These are phyloP conservation scores for Fusarium scirpi DNA, from an alignment of 2,329 filamentous ascomycete genomes.

Conservation along the genomic window DNA sequence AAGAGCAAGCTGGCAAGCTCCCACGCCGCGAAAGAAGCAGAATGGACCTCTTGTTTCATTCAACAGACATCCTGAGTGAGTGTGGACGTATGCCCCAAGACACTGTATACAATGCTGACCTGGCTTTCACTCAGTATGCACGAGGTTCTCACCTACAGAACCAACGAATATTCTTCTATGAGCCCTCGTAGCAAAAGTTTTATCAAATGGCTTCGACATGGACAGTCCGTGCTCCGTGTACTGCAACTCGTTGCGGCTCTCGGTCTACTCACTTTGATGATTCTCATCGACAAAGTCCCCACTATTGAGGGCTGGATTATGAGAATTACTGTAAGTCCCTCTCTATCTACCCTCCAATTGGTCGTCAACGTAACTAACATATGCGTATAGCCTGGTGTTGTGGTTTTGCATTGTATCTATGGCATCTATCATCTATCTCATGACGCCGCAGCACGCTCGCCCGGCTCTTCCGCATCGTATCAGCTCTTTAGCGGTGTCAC, in stretches of 20 bases:
- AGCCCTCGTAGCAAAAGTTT: slow-evolving; percentile 75
- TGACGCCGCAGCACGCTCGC: slow-evolving; percentile 76
- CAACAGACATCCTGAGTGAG: slow-evolving; percentile 88
- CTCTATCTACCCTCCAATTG: background rate
- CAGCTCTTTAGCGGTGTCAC: slow-evolving; percentile 83
- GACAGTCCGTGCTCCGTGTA: slow-evolving; percentile 76
- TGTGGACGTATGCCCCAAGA: slow-evolving; percentile 23
- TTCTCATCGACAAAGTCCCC: slow-evolving; percentile 79
- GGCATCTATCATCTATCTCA: slow-evolving; percentile 83
- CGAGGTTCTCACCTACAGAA: slow-evolving; percentile 71
- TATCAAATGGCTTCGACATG: slow-evolving; percentile 75
- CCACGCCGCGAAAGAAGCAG: slow-evolving; percentile 71
- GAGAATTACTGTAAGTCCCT: slow-evolving; percentile 74
- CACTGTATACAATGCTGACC: background rate
- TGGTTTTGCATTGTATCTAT: slow-evolving; percentile 78
- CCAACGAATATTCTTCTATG: slow-evolving; percentile 73
- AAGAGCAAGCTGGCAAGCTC: slow-evolving; percentile 78
- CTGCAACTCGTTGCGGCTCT: slow-evolving; percentile 76
- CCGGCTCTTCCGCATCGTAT: slow-evolving; percentile 87
- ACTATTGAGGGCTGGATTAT: slow-evolving; percentile 78
- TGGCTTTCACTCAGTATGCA: slow-evolving; percentile 62
- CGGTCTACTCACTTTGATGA: slow-evolving; percentile 79
- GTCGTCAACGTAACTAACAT: slow-evolving; percentile 15
- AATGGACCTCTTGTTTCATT: slow-evolving; percentile 84
- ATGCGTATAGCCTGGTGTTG: slow-evolving; percentile 75